phyloP scores from a whole-genome alignment of 345 rosid genomes.

The Syzygium jambos region DNA sequence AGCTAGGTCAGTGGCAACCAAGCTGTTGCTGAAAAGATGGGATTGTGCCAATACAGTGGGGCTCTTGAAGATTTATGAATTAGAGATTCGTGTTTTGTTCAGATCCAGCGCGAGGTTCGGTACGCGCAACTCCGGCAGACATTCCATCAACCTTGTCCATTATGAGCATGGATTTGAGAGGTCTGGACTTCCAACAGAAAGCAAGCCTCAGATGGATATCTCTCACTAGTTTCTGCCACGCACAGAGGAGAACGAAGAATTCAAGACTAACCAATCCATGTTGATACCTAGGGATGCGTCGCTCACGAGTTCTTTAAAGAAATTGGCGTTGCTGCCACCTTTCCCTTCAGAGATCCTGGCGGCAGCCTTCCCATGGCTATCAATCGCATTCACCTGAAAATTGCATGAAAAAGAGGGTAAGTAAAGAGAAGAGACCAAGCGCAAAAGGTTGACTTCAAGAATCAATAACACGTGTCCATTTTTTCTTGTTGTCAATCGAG shows the following conservation, averaged over 20 bases:
- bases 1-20: too few relatives aligned
- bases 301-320: conserved; percentile 89
- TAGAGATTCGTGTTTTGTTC: too few relatives aligned
- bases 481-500: neutral
- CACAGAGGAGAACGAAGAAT: neutral
- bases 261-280: conserved; percentile 45
- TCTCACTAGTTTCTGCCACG: neutral
- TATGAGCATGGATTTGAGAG: conserved; percentile 68
- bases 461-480: neutral
- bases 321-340: conserved; percentile 94
- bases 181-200: conserved; percentile 48
- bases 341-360: conserved; percentile 71
- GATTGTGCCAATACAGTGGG: too few relatives aligned
- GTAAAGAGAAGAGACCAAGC: neutral
- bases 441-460: neutral
- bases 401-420: neutral
- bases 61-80: too few relatives aligned
- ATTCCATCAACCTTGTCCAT: conserved; percentile 99
- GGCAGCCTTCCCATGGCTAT: conserved; percentile 93
- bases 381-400: conserved; percentile 91
- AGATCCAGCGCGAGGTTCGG: too few relatives aligned
- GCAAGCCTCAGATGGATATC: neutral
- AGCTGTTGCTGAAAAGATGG: too few relatives aligned
- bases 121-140: conserved; percentile 68
- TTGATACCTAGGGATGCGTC: conserved; percentile 57